Conservation (phyloP, 441 rosid genomes). For the Metrosideros polymorpha region DNA sequence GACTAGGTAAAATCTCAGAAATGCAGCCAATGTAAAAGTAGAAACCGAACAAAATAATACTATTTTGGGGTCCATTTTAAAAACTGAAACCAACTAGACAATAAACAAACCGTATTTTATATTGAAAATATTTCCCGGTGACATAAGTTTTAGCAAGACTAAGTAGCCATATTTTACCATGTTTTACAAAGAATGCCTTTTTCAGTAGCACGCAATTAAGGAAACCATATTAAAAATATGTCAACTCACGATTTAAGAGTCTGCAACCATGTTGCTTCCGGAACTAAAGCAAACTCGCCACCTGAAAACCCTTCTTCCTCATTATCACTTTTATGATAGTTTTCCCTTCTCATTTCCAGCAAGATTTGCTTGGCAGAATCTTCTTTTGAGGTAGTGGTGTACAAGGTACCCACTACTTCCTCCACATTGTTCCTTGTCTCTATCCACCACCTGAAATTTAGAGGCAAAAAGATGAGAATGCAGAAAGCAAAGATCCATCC, state of each 20-base stretch:
- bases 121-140: background rate
- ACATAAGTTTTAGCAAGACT: background rate
- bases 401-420: background rate
- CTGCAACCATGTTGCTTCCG: background rate
- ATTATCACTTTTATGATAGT: background rate
- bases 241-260: background rate
- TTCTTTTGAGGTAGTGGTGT: background rate
- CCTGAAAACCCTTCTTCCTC: slow-evolving; percentile 1
- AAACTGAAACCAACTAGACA: background rate
- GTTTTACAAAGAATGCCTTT: background rate
- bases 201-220: background rate
- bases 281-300: background rate
- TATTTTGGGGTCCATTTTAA: background rate
- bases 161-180: background rate
- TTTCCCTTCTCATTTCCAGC: slow-evolving; percentile 1
- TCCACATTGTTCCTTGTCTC: background rate
- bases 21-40: background rate
- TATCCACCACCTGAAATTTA: slow-evolving; percentile 6
- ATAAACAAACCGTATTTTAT: background rate
- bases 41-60: background rate
- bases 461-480: background rate
- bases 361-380: background rate
- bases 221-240: background rate
- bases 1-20: background rate
- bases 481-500: background rate